Percentiles rank a stretch among this genome's conserved stretches.
phyloP scores from a whole-genome alignment of 1,284 basidiomycete species.

The Calocybe gambosa region DNA sequence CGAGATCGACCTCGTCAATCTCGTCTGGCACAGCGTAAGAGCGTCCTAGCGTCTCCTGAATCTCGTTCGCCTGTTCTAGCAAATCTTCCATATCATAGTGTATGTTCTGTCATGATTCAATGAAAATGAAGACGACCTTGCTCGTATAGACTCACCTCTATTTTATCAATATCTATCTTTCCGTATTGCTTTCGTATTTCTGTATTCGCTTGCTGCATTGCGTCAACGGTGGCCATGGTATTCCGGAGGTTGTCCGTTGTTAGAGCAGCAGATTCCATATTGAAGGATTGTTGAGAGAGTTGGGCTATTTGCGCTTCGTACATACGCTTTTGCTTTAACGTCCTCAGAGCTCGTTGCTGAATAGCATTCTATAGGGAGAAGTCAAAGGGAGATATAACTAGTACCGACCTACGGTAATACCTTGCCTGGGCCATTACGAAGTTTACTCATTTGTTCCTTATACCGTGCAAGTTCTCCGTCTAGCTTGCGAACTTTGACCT shows the following conservation, averaged over 20 bases:
- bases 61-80: constrained; percentile 95
- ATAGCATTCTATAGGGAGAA: constrained; percentile 64
- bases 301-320: constrained; percentile 92
- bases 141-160: constrained; percentile 62
- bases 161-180: constrained; percentile 97
- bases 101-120: constrained; percentile 53
- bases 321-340: constrained; percentile 94
- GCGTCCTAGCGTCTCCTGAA: constrained; percentile 90
- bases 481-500: constrained; percentile 96
- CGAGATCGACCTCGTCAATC: constrained; percentile 94
- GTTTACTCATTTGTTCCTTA: constrained; percentile 95
- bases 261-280: constrained; percentile 97
- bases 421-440: constrained; percentile 94
- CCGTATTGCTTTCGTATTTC: constrained; percentile 97
- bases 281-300: constrained; percentile 93
- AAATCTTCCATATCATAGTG: constrained; percentile 99
- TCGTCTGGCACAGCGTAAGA: constrained; percentile 98
- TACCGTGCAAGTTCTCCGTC: constrained; percentile 91
- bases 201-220: constrained; percentile 97
- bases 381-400: background rate
- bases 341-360: constrained; percentile 90
- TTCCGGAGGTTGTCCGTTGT: constrained; percentile 97
- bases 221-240: constrained; percentile 99
- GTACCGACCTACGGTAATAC: constrained; percentile 32
- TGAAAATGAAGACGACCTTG: background rate